Conservation (phyloP, 495 filamentous ascomycete species). For the Penicillium pancosmium region DNA sequence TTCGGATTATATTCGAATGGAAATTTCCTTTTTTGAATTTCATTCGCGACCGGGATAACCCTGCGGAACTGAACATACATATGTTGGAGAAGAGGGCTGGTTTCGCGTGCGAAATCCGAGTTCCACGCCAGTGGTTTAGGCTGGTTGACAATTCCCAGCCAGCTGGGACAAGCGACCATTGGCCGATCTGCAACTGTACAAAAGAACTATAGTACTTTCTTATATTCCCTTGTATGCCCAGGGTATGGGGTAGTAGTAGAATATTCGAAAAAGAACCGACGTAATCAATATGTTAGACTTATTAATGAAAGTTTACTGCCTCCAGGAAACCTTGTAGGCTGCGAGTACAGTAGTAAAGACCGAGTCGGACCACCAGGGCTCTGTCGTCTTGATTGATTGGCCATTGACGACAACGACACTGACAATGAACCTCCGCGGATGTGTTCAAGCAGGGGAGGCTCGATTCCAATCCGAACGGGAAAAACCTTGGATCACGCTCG, state of each 20-base stretch:
- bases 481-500: slow-evolving; percentile 10
- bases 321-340: no score
- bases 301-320: no score
- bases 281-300: no score
- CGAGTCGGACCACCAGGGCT: no score
- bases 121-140: slow-evolving; percentile 24
- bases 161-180: slow-evolving; percentile 22
- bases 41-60: slow-evolving; percentile 11
- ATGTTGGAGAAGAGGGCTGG: slow-evolving; percentile 10
- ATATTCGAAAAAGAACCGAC: no score
- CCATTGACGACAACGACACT: no score
- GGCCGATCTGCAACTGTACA: slow-evolving; percentile 13
- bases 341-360: no score
- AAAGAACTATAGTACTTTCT: neutral
- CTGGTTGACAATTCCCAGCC: slow-evolving; percentile 27
- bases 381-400: no score
- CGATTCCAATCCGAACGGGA: slow-evolving; percentile 4
- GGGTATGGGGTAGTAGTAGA: no score
- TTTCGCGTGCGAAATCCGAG: slow-evolving; percentile 4
- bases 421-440: neutral
- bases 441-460: neutral
- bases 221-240: neutral
- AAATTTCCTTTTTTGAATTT: neutral
- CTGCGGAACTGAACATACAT: slow-evolving; percentile 4
- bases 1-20: neutral